Base-by-base conservation (phyloP, 2,329 filamentous ascomycete species). In the Paraphaeosphaeria minitans region DNA sequence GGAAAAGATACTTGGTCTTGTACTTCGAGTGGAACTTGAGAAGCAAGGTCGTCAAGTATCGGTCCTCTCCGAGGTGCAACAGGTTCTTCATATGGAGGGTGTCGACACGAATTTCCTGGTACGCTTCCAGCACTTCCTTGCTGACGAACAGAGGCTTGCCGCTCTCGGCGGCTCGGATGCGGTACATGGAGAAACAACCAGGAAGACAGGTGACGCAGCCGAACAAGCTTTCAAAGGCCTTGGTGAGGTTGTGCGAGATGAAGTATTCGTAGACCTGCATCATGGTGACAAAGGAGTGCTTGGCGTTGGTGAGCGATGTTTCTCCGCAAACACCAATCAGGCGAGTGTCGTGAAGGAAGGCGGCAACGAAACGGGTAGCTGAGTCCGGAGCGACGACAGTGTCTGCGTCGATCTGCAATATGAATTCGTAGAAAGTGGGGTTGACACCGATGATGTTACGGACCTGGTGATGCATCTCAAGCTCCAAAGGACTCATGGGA, bases 251-350 rank as follows among this genome's bases (percentile, higher is more conserved):
- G 83, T 99, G 94, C 53, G 94, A 98, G 72, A 99, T 99, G 82
- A 93, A 99, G 84, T 99, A 99, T 79, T 99, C 94, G 83, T 98
- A 99, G 35, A 99, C 94, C 79, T 99, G 95, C 76, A 99, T 99
- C 94, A 98, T 98, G 53, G 95, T 99, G 66, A 96, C 87, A 73
- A 96, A 92, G 0, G 94, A 97, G 7, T 90, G 85, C 78, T 97
- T 97, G 60, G 93, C 91, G 74, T 99, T 99, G 63, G 89, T 93
- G 49, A 99, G 83, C 16, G 90, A 90, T 0, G 95, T 99, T 79
- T 99, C 95, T 79, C 95, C 95, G 73, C 95, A 99, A 50, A 95
- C 87, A 56, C 90, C 95, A 71, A 97, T 94, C n/a, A 98, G 83
- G 56, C 92, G 89, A 27, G 93, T 97, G 75, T 99, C 95, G 70